Conservation (phyloP, 2,329 filamentous ascomycete species). For the Colletotrichum tamarilloi region DNA sequence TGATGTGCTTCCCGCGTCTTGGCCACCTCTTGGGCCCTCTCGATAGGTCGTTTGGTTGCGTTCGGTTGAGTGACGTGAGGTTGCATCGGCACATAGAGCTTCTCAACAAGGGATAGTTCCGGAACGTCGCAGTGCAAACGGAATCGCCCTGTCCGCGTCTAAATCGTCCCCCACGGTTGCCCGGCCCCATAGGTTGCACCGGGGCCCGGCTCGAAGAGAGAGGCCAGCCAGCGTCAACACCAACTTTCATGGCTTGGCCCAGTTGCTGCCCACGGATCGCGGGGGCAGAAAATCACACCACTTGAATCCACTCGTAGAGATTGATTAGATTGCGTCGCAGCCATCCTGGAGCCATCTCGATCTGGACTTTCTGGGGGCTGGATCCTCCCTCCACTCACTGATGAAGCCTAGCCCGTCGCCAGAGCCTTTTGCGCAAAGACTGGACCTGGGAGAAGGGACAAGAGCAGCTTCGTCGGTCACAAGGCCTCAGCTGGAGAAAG, state of each 20-base stretch:
- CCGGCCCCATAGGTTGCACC: slow-evolving; percentile 10
- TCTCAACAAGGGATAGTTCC: slow-evolving; percentile 3
- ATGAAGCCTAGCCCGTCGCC: not conserved
- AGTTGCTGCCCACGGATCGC: slow-evolving; percentile 4
- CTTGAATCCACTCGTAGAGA: not conserved
- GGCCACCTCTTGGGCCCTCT: not conserved
- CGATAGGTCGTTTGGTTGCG: not conserved
- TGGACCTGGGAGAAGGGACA: not conserved
- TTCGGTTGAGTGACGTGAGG: slow-evolving; percentile 25
- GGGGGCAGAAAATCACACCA: slow-evolving; percentile 29
- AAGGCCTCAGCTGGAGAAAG: not conserved
- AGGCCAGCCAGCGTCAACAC: not conserved
- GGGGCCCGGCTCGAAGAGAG: not conserved
- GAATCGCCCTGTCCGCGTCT: slow-evolving; percentile 33
- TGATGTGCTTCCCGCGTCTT: slow-evolving; percentile 18
- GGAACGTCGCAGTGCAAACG: slow-evolving; percentile 11
- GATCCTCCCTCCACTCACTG: not conserved
- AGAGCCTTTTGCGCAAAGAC: not conserved
- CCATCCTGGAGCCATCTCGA: slow-evolving; percentile 16
- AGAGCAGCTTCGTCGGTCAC: not conserved
- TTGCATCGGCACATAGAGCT: slow-evolving; percentile 15
- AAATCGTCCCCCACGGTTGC: slow-evolving; percentile 4
- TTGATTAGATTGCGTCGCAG: slow-evolving; percentile 33
- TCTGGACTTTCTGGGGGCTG: not conserved
- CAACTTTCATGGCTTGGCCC: not conserved